Evolutionary conservation across 306 rosid genomes (phyloP).

Genomic region (Pyrus bretschneideri): DNA sequence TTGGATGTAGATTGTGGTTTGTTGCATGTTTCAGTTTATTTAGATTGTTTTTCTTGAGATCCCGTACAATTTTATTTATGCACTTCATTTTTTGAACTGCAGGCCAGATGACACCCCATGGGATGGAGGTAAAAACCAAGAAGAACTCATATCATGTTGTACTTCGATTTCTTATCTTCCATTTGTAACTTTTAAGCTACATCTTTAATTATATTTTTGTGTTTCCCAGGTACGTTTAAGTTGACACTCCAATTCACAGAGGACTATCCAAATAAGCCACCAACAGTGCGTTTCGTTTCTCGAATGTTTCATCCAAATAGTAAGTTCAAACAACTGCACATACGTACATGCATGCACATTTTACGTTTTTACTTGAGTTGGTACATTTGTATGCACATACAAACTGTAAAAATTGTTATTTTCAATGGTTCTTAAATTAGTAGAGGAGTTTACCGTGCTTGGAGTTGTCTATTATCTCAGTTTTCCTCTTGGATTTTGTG

Average conservation of each 20-base stretch:
- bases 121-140: constrained; percentile 79
- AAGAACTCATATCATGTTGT: constrained; percentile 4
- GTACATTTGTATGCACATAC: neutral
- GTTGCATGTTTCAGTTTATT: neutral
- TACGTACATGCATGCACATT: neutral
- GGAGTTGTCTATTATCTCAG: neutral
- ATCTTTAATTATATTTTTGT: constrained; percentile 8
- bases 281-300: constrained; percentile 90
- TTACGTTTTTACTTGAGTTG: neutral
- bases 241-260: constrained; percentile 84
- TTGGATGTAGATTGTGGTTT: constrained; percentile 5
- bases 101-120: constrained; percentile 98
- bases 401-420: neutral
- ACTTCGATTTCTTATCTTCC: neutral
- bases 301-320: constrained; percentile 99
- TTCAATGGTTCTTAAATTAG: neutral
- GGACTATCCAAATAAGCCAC: constrained; percentile 98
- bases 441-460: neutral
- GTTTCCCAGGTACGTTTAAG: constrained; percentile 81
- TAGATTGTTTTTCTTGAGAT: neutral
- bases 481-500: neutral
- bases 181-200: neutral
- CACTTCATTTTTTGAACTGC: constrained; percentile 27
- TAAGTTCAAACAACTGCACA: constrained; percentile 32
- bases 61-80: constrained; percentile 10